A percentile compares a stretch with the other conserved stretches of the same genome.
Evolutionary conservation across 2,329 filamentous ascomycete genomes (phyloP).

Genomic region (Trichoderma simmonsii): DNA sequence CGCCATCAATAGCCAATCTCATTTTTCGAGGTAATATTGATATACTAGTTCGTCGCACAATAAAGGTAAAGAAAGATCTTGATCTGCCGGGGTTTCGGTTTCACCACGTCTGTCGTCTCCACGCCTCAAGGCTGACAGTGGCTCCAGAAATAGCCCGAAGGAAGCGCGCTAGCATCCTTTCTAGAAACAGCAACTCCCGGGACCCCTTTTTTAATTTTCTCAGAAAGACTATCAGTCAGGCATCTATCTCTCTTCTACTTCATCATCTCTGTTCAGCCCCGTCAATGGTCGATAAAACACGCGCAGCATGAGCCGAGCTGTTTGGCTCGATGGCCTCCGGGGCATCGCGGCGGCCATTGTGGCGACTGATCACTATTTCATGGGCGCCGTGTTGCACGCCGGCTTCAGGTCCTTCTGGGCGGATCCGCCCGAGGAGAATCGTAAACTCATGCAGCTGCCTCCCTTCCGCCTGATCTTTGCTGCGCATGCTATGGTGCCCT

Average conservation of each 20-base stretch:
- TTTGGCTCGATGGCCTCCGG: slow-evolving; percentile 13
- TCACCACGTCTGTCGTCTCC: no score
- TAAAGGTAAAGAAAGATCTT: no score
- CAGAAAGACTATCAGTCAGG: not conserved
- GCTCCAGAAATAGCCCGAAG: no score
- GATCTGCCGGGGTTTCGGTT: no score
- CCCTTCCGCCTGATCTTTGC: slow-evolving; percentile 2
- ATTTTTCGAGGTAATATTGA: no score
- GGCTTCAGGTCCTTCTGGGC: slow-evolving; percentile 16
- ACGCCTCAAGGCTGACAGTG: no score
- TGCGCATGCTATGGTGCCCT: slow-evolving; percentile 11
- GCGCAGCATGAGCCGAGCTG: slow-evolving; percentile 4
- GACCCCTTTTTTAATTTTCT: not conserved
- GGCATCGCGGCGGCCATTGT: slow-evolving; percentile 14
- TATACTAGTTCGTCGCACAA: no score
- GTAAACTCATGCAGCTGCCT: not conserved
- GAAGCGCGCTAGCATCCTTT: not conserved
- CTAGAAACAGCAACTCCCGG: slow-evolving; percentile 1
- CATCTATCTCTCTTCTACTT: not conserved
- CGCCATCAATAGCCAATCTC: no score
- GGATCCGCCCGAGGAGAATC: slow-evolving; percentile 10
- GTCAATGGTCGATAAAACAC: not conserved
- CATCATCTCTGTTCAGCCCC: not conserved
- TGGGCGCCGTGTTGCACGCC: slow-evolving; percentile 7
- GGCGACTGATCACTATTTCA: slow-evolving; percentile 14